These are phyloP conservation scores for Tephrocybe sp. DNA, from an alignment of 768 basidiomycete genomes.

Conservation along the genomic window DNA sequence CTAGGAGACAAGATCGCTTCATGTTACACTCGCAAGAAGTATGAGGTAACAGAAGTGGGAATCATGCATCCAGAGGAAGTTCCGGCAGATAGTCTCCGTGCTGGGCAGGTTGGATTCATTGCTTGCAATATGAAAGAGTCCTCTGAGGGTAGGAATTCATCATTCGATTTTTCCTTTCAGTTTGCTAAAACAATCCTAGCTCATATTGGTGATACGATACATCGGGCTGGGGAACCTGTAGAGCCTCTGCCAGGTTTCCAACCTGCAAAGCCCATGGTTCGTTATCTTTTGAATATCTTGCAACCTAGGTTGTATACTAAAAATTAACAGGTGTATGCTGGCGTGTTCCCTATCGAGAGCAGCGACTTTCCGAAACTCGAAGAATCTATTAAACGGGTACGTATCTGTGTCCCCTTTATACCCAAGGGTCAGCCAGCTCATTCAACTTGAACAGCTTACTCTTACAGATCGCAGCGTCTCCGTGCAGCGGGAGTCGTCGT, in stretches of 20 bases:
- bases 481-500: slow-evolving; percentile 87
- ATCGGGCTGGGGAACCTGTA: slow-evolving; percentile 69
- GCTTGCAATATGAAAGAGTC: slow-evolving; percentile 99
- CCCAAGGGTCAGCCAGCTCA: slow-evolving; percentile 10
- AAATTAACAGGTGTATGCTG: slow-evolving; percentile 76
- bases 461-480: slow-evolving; percentile 88
- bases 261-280: slow-evolving; percentile 90
- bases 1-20: slow-evolving; percentile 89
- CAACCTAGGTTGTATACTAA: neutral
- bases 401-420: slow-evolving; percentile 20
- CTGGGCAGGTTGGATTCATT: slow-evolving; percentile 85
- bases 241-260: slow-evolving; percentile 90
- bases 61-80: slow-evolving; percentile 88
- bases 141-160: slow-evolving; percentile 66
- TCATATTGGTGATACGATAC: slow-evolving; percentile 91
- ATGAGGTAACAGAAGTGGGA: slow-evolving; percentile 87
- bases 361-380: slow-evolving; percentile 92
- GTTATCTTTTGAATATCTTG: neutral
- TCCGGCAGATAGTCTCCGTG: slow-evolving; percentile 60
- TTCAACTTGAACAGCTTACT: slow-evolving; percentile 54
- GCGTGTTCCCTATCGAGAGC: slow-evolving; percentile 90
- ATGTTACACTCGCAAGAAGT: slow-evolving; percentile 80
- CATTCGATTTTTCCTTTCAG: neutral
- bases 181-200: slow-evolving; percentile 43
- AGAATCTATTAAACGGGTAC: slow-evolving; percentile 88